Base-by-base conservation (phyloP, 2,329 filamentous ascomycete genomes). In the Periconia macrospinosa region DNA sequence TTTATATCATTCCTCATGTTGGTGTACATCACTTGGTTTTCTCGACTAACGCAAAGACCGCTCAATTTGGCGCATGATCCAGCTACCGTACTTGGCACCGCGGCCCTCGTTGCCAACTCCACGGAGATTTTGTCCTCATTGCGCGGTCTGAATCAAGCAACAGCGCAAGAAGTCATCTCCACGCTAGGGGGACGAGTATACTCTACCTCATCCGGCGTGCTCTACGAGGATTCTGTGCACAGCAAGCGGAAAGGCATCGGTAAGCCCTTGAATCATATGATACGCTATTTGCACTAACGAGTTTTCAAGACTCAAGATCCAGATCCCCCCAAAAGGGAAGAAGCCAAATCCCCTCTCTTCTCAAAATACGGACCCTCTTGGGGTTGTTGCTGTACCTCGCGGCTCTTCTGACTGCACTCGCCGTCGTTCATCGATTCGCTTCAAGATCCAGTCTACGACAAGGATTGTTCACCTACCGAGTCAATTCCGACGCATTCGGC, bases 391-490 rank as follows among this genome's bases (percentile, higher is more conserved):
- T 9, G 40, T 30, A 48, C 9, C n/a, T 54, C 3, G 6, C 55
- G 2, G 41, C 37, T 23, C 47, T 62, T 6, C 30, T 37, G 5
- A 15, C 44, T 7, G 19, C 59, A 14, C 41, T 54, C 6, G 47
- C 49, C 8, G 49, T n/a, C n/a, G n/a, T n/a, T 54, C 2, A 45
- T 62, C 6, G 43, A 52, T 1, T 53, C 56, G 1, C 41, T 63
- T 1, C 54, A 49, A 13, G 47, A 40, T 1, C 57, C 53, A 35
- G 55, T 58, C 0, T 47, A 35, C 2, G 45, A 49, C 14, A 41
- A 53, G 42, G 48, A 2, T 56, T 55, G 8, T 63, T 63, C 30
- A 53, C 55, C 13, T 58, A 61, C 18, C 51, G 54, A 14, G 37
- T 58, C 1, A 41, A 56, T 17, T 30, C 55, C 13, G 46, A 52